Percentiles rank a stretch among this genome's conserved stretches.
These are phyloP conservation scores for Pichia membranifaciens DNA, from an alignment of 805 yeast genomes.

Conservation along the genomic window DNA sequence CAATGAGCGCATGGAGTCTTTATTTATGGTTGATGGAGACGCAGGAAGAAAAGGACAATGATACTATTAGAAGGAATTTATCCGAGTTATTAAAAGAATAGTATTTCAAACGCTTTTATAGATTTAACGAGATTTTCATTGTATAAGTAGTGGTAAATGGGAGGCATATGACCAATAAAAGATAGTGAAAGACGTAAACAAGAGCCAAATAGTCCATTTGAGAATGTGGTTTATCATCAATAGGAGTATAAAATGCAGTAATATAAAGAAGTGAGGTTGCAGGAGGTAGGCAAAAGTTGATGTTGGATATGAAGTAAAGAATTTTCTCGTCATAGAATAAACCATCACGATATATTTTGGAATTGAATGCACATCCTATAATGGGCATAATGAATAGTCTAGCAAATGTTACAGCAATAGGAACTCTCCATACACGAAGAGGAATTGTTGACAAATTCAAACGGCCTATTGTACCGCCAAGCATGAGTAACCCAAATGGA, in stretches of 20 bases:
- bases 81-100: conserved; percentile 2
- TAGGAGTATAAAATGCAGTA: conserved; percentile 81
- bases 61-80: conserved; percentile 7
- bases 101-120: conserved; percentile 35
- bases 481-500: conserved; percentile 72
- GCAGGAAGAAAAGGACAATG: not conserved
- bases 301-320: conserved; percentile 67
- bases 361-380: conserved; percentile 61
- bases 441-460: conserved; percentile 56
- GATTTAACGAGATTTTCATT: conserved; percentile 23
- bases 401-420: conserved; percentile 47
- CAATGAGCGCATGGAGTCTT: conserved; percentile 1
- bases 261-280: conserved; percentile 88
- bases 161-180: conserved; percentile 57
- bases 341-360: conserved; percentile 52
- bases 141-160: conserved; percentile 74
- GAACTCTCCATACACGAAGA: conserved; percentile 66
- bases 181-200: conserved; percentile 66
- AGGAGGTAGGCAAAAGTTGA: conserved; percentile 76
- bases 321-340: conserved; percentile 59
- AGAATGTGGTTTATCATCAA: conserved; percentile 40
- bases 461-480: conserved; percentile 89
- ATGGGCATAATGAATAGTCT: conserved; percentile 71
- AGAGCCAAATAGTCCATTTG: conserved; percentile 87
- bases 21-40: not conserved